phyloP scores from a whole-genome alignment of 371 early-diverging fungal species.

The Capillidium rhysosporum region DNA sequence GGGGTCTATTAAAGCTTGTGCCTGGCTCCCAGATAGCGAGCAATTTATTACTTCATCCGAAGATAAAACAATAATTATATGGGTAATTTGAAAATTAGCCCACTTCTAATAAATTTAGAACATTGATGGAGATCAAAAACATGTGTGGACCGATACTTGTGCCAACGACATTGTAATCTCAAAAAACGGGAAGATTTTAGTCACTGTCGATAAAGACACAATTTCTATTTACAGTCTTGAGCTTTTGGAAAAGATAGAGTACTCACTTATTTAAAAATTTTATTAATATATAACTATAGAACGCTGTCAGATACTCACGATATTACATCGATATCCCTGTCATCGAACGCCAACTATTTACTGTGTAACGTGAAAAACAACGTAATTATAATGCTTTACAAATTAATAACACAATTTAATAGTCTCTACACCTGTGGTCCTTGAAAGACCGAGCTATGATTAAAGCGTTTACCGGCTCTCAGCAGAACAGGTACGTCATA shows the following conservation, averaged over 20 bases:
- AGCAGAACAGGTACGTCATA: constrained; percentile 71
- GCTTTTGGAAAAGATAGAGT: constrained; percentile 29
- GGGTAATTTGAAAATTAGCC: constrained; percentile 21
- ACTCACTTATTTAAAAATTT: constrained; percentile 2
- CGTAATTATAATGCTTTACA: background rate
- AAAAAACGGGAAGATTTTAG: constrained; percentile 42
- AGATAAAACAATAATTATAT: constrained; percentile 53
- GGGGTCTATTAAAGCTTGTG: constrained; percentile 59
- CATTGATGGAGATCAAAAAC: constrained; percentile 34
- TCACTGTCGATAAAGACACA: constrained; percentile 47
- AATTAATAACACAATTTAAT: background rate
- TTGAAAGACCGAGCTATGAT: constrained; percentile 38
- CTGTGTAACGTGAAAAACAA: constrained; percentile 10
- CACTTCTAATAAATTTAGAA: constrained; percentile 12
- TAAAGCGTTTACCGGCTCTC: constrained; percentile 59
- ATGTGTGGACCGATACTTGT: constrained; percentile 44
- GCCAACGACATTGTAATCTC: constrained; percentile 70
- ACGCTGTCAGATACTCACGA: too few species aligned
- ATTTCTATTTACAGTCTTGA: constrained; percentile 52
- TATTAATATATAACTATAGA: background rate
- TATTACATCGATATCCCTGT: constrained; percentile 9
- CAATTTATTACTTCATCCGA: constrained; percentile 59
- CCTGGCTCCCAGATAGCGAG: constrained; percentile 56
- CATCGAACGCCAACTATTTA: background rate
- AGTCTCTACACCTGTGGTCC: constrained; percentile 81